Evolutionary conservation across 371 early-diverging fungal genomes (phyloP), one percentile per base, ranked within the genome.

Genomic region (Mucor velutinosus): DNA sequence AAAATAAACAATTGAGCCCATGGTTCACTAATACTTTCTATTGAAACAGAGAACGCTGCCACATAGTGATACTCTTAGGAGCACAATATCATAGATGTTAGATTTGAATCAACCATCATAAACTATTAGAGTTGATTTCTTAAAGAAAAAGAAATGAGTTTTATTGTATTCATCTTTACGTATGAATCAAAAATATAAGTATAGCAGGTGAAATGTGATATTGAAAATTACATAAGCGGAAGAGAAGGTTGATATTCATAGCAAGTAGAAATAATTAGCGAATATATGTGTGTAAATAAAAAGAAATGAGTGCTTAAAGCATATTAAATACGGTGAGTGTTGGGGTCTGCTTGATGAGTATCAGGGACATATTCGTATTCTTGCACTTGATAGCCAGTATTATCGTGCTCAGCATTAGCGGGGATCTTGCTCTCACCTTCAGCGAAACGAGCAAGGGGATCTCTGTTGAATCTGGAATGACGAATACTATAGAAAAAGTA

Each of bases 401-500:
- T 37, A 47, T 73, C 73, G 17, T 60, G 30, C 6, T 35, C 33
- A 27, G 62, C 17, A 8, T 21, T 35, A 27, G 51, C 66, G 37
- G 66, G 70, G 4, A 63, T 4, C 1, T 55, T 29, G 35, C 45
- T 60, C 39, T 70, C 63, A 15, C 68, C 72, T 47, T 67, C 72
- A 27, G 63, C 70, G 47, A 79, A 78, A 33, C 71, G 76, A 51
- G 71, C 76, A 37, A 74, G 60, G 33, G 80, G 79, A 59, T 83
- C 80, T 53, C 69, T 68, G 23, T 75, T 74, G 32, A 88, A 74
- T 33, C 70, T 73, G 0, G 94, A 92, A 62, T 87, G 69, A 17
- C 88, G 81, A 67, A 83, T 84, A n/a, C 92, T 86, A 72, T 88
- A 94, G 10, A 66, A 7, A 25, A 83, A 78, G 72, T 94, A 95